phyloP scores from a whole-genome alignment of 768 basidiomycete species.

The Hygrophoropsis aurantiaca region DNA sequence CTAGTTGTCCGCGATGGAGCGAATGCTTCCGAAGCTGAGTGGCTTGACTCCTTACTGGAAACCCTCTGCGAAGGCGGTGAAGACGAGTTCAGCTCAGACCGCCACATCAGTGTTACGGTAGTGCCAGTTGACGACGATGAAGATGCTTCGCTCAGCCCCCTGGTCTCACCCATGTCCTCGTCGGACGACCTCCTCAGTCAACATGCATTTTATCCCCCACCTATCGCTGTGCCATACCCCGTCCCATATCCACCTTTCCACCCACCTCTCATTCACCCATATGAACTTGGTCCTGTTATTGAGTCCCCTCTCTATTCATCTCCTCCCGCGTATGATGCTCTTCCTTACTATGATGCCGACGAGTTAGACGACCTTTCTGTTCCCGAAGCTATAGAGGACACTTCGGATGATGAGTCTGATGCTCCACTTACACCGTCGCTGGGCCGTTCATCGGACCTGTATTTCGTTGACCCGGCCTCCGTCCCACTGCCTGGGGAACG shows the following conservation, averaged over 20 bases:
- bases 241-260: conserved; percentile 66
- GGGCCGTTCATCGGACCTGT: conserved; percentile 57
- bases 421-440: conserved; percentile 60
- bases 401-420: conserved; percentile 85
- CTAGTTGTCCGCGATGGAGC: conserved; percentile 38
- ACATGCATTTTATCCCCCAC: conserved; percentile 46
- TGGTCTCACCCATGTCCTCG: conserved; percentile 71
- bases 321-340: conserved; percentile 44
- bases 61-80: conserved; percentile 71
- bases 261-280: conserved; percentile 55
- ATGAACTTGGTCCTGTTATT: conserved; percentile 44
- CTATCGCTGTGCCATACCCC: conserved; percentile 55
- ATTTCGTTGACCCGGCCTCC: conserved; percentile 50
- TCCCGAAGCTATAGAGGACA: conserved; percentile 82
- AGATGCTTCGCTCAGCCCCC: conserved; percentile 53
- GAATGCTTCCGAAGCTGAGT: conserved; percentile 66
- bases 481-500: conserved; percentile 50
- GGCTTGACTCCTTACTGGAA: conserved; percentile 82
- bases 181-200: conserved; percentile 70
- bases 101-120: conserved; percentile 46
- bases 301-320: conserved; percentile 44
- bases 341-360: conserved; percentile 63
- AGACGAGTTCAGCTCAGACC: conserved; percentile 51
- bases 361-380: conserved; percentile 69
- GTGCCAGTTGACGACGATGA: conserved; percentile 64